Evolutionary conservation across 2,329 filamentous ascomycete species (phyloP), one percentile per base, ranked within the genome.

Genomic region (Beauveria caledonica): DNA sequence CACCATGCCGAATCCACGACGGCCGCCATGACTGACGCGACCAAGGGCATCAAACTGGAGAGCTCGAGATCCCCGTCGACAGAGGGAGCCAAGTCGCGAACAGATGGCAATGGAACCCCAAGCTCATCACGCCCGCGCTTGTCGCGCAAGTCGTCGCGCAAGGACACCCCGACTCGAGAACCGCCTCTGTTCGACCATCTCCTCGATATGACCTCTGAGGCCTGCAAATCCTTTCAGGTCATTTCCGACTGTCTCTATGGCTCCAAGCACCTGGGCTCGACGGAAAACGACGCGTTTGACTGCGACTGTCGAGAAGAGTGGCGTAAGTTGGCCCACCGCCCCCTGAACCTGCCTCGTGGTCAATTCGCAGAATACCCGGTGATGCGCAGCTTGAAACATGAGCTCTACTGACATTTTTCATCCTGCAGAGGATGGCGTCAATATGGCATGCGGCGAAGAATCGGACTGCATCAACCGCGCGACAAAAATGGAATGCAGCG

Each of bases 401-500:
- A 54, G 62, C 64, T 59, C 64, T 66, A 63, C 57, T 59, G 27
- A 59, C 27, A 11, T 7, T 39, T 50, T 46, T 60, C 25, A 60
- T 64, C 36, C 23, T 65, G 21, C 69, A 88, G 85, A 75, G 40
- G 77, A 85, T 71, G 81, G 82, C 64, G 73, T 76, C 64, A 99
- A 99, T 73, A 76, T 87, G 75, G 92, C 94, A 54, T 99, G 94
- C 73, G 93, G 90, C 65, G 92, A 97, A 68, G 91, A 97, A 74
- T 96, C 92, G 17, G 93, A 97, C 74, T 99, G 94, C 76, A 99
- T 99, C 80, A 99, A 99, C 74, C 89, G 94, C 69, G 90, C 91
- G 61, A 97, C 93, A 62, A 97, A 97, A 74, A 96, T 97, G 85
- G 94, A 99, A 77, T 99, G 94, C 72, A 80, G 82, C 64, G 85